phyloP scores from a whole-genome alignment of 2,329 filamentous ascomycete genomes.

The Stachybotrys chartarum region DNA sequence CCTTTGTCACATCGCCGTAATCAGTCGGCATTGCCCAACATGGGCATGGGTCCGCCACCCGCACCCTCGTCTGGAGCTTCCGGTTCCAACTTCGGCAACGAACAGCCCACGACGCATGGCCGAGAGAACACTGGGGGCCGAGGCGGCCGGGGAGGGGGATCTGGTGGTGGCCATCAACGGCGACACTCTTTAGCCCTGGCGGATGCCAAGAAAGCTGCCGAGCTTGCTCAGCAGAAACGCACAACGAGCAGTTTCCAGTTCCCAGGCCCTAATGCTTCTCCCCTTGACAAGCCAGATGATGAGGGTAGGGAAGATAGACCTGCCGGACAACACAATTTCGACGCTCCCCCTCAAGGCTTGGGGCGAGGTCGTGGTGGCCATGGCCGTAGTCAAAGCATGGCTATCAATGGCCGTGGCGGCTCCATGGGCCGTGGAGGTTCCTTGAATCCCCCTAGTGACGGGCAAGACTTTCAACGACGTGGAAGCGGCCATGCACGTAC shows the following conservation, averaged over 20 bases:
- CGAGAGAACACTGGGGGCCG: constrained; percentile 42
- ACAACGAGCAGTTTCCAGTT: constrained; percentile 94
- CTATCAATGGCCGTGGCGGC: constrained; percentile 64
- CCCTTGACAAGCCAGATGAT: constrained; percentile 52
- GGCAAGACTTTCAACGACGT: constrained; percentile 64
- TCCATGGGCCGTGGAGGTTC: constrained; percentile 58
- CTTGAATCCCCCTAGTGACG: constrained; percentile 40
- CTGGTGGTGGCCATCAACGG: constrained; percentile 71
- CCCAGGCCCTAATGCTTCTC: constrained; percentile 64
- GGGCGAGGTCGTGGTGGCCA: constrained; percentile 52
- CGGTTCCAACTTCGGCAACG: constrained; percentile 70
- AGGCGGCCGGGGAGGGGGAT: constrained; percentile 59
- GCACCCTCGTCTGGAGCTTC: constrained; percentile 89
- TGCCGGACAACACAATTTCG: constrained; percentile 20
- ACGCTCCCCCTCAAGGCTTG: constrained; percentile 31
- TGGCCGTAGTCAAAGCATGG: constrained; percentile 87
- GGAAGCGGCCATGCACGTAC: constrained; percentile 76
- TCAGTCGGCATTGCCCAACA: constrained; percentile 90
- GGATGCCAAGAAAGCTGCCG: constrained; percentile 95
- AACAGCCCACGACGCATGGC: constrained; percentile 39
- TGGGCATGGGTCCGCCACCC: constrained; percentile 81
- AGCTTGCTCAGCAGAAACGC: constrained; percentile 92
- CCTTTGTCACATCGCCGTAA: constrained; percentile 89
- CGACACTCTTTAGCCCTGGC: constrained; percentile 91
- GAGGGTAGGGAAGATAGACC: constrained; percentile 26